These are phyloP conservation scores for Prunella vulgaris DNA, from an alignment of 257 asterid genomes.

Conservation along the genomic window DNA sequence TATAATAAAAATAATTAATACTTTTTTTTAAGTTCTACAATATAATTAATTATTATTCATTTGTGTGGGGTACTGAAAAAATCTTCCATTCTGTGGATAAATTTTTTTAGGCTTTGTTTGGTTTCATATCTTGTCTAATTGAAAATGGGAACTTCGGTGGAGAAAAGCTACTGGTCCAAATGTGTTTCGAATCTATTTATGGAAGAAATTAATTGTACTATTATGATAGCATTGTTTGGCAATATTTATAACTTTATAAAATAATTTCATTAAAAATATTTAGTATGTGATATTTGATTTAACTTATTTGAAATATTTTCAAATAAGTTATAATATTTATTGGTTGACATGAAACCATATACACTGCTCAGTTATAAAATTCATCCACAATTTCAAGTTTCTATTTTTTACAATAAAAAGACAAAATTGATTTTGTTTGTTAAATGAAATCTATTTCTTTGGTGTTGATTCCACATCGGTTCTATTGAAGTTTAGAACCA, in stretches of 20 bases:
- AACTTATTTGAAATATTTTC: not conserved
- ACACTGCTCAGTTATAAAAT: too few relatives aligned
- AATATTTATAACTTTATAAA: not conserved
- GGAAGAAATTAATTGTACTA: not conserved
- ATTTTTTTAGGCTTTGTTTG: not conserved
- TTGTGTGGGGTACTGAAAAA: not conserved
- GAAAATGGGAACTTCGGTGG: not conserved
- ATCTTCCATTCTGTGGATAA: constrained; percentile 1
- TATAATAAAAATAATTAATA: too few relatives aligned
- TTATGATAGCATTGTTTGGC: not conserved
- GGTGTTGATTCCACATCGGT: too few relatives aligned
- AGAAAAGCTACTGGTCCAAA: not conserved
- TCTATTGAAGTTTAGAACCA: too few relatives aligned
- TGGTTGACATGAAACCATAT: too few relatives aligned
- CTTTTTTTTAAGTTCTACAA: too few relatives aligned
- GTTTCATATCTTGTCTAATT: not conserved
- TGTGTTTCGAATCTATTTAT: not conserved
- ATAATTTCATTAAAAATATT: not conserved
- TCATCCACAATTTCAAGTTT: too few relatives aligned
- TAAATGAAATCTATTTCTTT: too few relatives aligned
- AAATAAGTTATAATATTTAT: too few relatives aligned
- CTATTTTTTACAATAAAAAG: too few relatives aligned
- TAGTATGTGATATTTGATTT: not conserved
- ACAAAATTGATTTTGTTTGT: too few relatives aligned
- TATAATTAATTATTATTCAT: not conserved